These are phyloP conservation scores for Stylosanthes scabra DNA, from an alignment of 331 rosid species.

Conservation along the genomic window DNA sequence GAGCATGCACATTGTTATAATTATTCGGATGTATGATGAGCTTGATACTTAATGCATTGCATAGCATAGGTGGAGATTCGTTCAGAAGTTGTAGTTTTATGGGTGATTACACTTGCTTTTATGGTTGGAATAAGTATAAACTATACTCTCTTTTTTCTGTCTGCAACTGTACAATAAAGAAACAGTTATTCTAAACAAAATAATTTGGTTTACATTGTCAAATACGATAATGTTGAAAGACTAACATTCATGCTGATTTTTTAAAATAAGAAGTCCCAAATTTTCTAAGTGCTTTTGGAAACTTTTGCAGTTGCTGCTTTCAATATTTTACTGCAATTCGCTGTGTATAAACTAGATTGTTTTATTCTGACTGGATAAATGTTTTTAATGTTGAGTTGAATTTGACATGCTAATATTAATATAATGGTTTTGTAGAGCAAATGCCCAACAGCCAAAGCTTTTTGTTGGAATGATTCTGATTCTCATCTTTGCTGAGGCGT, in stretches of 20 bases:
- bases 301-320: constrained; percentile 24
- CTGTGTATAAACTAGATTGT: neutral
- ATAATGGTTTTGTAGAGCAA: constrained; percentile 54
- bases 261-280: neutral
- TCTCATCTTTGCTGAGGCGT: constrained; percentile 80
- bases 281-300: neutral
- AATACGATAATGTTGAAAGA: neutral
- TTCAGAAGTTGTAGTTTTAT: constrained; percentile 16
- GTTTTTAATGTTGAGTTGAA: neutral
- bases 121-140: neutral
- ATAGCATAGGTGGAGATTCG: neutral
- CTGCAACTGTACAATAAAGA: constrained; percentile 21
- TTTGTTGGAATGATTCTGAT: constrained; percentile 77
- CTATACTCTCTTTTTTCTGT: neutral
- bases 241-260: neutral
- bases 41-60: constrained; percentile 12
- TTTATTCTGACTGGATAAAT: constrained; percentile 2
- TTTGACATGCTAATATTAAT: constrained; percentile 12
- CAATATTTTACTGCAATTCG: neutral
- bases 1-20: neutral
- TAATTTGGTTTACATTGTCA: neutral
- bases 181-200: neutral
- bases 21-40: constrained; percentile 9
- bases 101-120: neutral
- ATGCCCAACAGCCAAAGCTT: constrained; percentile 76